Evolutionary conservation across 345 rosid genomes (phyloP), one percentile per base, ranked within the genome.

Genomic region (Ailanthus altissimus): DNA sequence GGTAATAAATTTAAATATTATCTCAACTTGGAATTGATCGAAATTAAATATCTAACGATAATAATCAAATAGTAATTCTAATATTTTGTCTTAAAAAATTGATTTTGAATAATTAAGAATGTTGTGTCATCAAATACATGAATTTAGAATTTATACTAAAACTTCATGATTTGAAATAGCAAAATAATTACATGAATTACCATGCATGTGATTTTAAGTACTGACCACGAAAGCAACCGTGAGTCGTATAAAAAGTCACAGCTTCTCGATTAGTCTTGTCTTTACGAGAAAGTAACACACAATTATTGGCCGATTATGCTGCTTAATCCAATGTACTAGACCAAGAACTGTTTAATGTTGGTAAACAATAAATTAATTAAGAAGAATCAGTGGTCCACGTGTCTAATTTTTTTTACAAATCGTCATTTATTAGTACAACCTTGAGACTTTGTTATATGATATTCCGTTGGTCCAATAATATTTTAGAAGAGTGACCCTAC

Each of bases 201-300:
- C 6, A 5, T n/a, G 21, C 50, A 20, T 54, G 49, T 71, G 14
- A 3, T 38, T 18, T 32, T 38, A 4, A 25, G 40, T 72, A 16
- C 43, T 58, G 64, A 23, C 15, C 0, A 42, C 23, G 36, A 13
- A 53, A 21, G 50, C 15, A 57, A 57, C 0, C 8, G 8, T 42
- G 53, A 72, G 64, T 32, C 13, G 14, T n/a, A 56, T 72, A 10
- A 42, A 78, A 38, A 46, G 72, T 18, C 20, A 65, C 9, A 32
- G 12, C 47, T 57, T 73, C 73, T 66, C 21, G 45, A 78, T 57
- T 28, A 16, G 28, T 60, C 18, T 72, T 18, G 32, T 51, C n/a
- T 66, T 23, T 57, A 42, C 2, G 50, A 45, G 3, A 73, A 73
- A 32, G 72, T 38, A 23, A 77, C 5, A 16, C 18, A 7, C 18